Conservation (phyloP, 306 rosid species). For the Erythrophleum fordii region DNA sequence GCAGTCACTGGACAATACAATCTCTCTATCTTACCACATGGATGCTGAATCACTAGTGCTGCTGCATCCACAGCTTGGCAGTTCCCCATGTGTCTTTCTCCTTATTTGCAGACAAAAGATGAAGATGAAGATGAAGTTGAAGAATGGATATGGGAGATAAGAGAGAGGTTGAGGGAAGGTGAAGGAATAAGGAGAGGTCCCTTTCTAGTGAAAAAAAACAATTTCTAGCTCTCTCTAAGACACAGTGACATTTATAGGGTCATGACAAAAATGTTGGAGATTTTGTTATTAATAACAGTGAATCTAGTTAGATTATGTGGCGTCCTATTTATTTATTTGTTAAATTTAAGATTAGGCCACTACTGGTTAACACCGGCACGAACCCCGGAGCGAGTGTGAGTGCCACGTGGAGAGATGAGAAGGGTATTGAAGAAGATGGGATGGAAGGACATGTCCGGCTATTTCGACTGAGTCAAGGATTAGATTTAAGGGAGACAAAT, state of each 20-base stretch:
- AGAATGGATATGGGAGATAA: constrained; percentile 8
- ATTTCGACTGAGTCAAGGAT: constrained; percentile 73
- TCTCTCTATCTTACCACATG: constrained; percentile 88
- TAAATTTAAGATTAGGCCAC: constrained; percentile 7
- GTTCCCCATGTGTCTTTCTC: constrained; percentile 71
- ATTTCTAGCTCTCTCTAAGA: constrained; percentile 32
- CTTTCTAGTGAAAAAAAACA: constrained; percentile 59
- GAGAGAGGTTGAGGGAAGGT: constrained; percentile 22
- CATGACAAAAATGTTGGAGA: constrained; percentile 46
- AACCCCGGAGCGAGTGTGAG: constrained; percentile 37
- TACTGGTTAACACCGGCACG: constrained; percentile 48
- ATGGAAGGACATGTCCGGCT: constrained; percentile 68
- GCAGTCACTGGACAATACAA: constrained; percentile 75
- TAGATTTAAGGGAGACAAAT: constrained; percentile 49
- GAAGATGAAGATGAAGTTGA: constrained; percentile 26
- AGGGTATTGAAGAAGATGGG: constrained; percentile 32
- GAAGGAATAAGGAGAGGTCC: constrained; percentile 57
- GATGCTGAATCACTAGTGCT: constrained; percentile 94
- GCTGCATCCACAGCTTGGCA: constrained; percentile 99
- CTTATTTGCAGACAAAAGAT: not conserved
- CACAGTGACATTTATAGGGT: constrained; percentile 47
- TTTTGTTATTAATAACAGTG: constrained; percentile 31
- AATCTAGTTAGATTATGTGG: constrained; percentile 40
- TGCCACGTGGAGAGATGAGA: constrained; percentile 85
- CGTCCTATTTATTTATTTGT: not conserved